Conservation (phyloP, 2,329 filamentous ascomycete genomes). For the Aspergillus sp. region DNA sequence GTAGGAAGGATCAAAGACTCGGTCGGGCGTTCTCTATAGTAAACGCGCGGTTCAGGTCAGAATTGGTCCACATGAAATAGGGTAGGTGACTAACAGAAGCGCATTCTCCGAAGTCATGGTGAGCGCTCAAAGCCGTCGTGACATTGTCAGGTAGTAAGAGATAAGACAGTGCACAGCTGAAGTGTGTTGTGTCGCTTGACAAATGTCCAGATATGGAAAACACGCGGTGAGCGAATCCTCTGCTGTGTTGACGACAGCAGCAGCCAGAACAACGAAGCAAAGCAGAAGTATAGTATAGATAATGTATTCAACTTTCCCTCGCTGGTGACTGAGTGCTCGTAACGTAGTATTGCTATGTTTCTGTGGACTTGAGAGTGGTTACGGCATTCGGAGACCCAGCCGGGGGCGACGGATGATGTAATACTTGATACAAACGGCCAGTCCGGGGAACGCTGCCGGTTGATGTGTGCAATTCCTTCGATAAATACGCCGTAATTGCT, state of each 20-base stretch:
- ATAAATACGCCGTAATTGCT: too few relatives aligned
- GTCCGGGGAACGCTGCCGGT: conserved; percentile 20
- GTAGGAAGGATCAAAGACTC: conserved; percentile 56
- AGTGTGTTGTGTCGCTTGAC: not conserved
- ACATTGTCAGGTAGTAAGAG: conserved; percentile 22
- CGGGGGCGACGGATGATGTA: conserved; percentile 27
- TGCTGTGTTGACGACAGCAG: not conserved
- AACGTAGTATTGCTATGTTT: too few relatives aligned
- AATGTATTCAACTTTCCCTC: too few relatives aligned
- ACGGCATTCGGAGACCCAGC: too few relatives aligned
- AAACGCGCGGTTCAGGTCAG: conserved; percentile 8
- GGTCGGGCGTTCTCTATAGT: conserved; percentile 56
- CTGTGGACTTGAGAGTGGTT: too few relatives aligned
- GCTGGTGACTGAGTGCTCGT: too few relatives aligned
- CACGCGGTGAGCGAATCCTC: not conserved
- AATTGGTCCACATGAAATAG: conserved; percentile 6
- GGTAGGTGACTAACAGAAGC: conserved; percentile 26
- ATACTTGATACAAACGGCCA: conserved; percentile 20
- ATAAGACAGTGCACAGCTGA: too few relatives aligned
- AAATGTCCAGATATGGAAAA: not conserved
- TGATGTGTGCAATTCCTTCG: too few relatives aligned
- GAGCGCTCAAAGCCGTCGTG: conserved; percentile 22
- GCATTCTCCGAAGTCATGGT: conserved; percentile 39
- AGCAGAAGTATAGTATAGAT: not conserved
- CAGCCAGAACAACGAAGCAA: not conserved